Base-by-base conservation (phyloP, 192 early-diverging fungal genomes). In the Dimargaris cristalligena region DNA sequence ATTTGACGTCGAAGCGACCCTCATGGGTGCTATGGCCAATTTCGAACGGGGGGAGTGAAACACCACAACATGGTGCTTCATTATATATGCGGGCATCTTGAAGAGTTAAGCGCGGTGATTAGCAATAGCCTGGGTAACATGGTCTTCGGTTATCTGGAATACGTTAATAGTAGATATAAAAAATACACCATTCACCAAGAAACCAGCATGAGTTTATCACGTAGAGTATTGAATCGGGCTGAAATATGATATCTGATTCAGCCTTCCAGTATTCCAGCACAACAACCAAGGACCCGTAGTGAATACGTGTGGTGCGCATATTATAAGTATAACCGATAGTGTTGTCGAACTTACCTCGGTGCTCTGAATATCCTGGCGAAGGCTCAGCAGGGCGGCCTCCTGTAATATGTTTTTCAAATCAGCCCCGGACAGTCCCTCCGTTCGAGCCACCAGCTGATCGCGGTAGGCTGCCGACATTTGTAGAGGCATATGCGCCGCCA, bases 401-500 rank as follows among this genome's bases (percentile, higher is more conserved):
- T 34, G 32, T 29, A 34, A 34, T 34, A 57, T 2, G 32, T 41
- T 41, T n/a, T 23, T 20, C 32, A 57, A 20, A 33, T 57, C 54
- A 34, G 54, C 54, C 11, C 54, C 32, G 28, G 30, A 22, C 20
- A 11, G 9, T 14, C 71, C 71, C 2, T 73, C 69, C 13, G 80
- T 74, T 16, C 57, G 31, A n/a, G 59, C 23, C 29, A 67, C 67
- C 22, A 89, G 30, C 1, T 46, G 22, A 0, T 52, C 18, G 20
- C 78, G 32, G 22, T 85, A 77, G 28, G 69, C 63, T 13, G 59
- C 44, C 2, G 58, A 63, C 4, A 88, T 30, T 6, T 20, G 55
- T 28, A 74, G 60, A 28, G 78, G 76, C 67, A 80, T 81, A 52
- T 67, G 73, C n/a, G 38, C 30, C 44, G 65, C 66, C 16, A 75